These are phyloP conservation scores for Moesziomyces parantarcticus DNA, from an alignment of 1,284 basidiomycete species.

Conservation along the genomic window DNA sequence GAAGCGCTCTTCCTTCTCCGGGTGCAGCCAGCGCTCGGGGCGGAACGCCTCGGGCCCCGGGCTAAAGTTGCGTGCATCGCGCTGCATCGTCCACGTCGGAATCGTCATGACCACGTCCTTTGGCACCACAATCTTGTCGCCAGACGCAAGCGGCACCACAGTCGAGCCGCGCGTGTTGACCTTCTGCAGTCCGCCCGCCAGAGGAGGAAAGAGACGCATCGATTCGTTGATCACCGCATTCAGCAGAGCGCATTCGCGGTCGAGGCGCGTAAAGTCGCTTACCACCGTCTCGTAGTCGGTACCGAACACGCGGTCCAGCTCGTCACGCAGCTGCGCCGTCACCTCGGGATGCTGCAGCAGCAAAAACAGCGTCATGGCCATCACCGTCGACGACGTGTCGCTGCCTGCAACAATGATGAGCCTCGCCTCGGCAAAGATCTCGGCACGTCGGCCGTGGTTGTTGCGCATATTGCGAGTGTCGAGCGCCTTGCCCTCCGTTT, in stretches of 20 bases:
- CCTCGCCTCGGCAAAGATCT: neutral
- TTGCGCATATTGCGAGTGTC: no score
- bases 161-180: neutral
- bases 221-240: conserved; percentile 36
- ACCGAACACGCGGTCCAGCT: conserved; percentile 16
- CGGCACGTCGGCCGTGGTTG: no score
- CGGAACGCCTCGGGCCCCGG: conserved; percentile 11
- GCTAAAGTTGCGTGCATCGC: conserved; percentile 26
- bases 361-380: conserved; percentile 18
- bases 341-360: conserved; percentile 10
- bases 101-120: conserved; percentile 7
- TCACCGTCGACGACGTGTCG: conserved; percentile 21
- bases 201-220: conserved; percentile 21
- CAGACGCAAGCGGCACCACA: neutral
- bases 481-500: no score
- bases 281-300: neutral
- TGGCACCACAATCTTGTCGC: conserved; percentile 2
- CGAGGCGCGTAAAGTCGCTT: conserved; percentile 6
- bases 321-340: conserved; percentile 2
- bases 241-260: conserved; percentile 13
- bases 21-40: conserved; percentile 23
- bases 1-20: conserved; percentile 15
- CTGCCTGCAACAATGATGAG: conserved; percentile 31
- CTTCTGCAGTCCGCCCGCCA: conserved; percentile 20
- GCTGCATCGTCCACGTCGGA: conserved; percentile 21